Conservation (phyloP, 2,329 filamentous ascomycete genomes). For the Fusarium sp. region DNA sequence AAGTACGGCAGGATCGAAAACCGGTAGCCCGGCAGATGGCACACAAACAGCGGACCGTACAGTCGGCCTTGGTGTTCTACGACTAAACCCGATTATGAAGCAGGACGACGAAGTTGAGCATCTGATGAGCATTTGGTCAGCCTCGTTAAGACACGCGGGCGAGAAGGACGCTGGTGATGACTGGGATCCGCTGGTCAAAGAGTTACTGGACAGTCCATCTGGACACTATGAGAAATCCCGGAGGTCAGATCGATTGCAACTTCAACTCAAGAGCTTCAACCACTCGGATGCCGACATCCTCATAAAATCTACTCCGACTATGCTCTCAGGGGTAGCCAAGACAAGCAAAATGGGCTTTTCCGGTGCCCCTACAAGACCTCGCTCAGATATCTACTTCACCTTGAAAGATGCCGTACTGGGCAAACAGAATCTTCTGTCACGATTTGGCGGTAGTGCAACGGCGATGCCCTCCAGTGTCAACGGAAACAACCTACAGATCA, state of each 20-base stretch:
- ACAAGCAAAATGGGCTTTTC: slow-evolving; percentile 94
- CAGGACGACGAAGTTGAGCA: slow-evolving; percentile 79
- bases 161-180: slow-evolving; percentile 71
- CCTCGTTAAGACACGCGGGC: slow-evolving; percentile 63
- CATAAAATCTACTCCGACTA: slow-evolving; percentile 86
- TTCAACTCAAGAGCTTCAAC: slow-evolving; percentile 82
- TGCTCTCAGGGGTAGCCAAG: slow-evolving; percentile 82
- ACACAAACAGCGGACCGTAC: slow-evolving; percentile 61
- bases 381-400: slow-evolving; percentile 96
- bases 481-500: slow-evolving; percentile 84
- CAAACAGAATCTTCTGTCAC: slow-evolving; percentile 75
- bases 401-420: slow-evolving; percentile 82
- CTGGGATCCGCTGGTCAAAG: slow-evolving; percentile 78
- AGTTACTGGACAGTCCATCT: slow-evolving; percentile 78
- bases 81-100: slow-evolving; percentile 79
- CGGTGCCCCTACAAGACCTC: slow-evolving; percentile 84
- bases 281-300: slow-evolving; percentile 81
- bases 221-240: slow-evolving; percentile 79
- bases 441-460: slow-evolving; percentile 78
- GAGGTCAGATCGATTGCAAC: slow-evolving; percentile 79
- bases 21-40: slow-evolving; percentile 36
- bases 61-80: slow-evolving; percentile 81
- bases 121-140: slow-evolving; percentile 80
- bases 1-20: slow-evolving; percentile 66
- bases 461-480: slow-evolving; percentile 71